Base-by-base conservation (phyloP, 345 rosid genomes). In the Rhizophora apiculata region DNA sequence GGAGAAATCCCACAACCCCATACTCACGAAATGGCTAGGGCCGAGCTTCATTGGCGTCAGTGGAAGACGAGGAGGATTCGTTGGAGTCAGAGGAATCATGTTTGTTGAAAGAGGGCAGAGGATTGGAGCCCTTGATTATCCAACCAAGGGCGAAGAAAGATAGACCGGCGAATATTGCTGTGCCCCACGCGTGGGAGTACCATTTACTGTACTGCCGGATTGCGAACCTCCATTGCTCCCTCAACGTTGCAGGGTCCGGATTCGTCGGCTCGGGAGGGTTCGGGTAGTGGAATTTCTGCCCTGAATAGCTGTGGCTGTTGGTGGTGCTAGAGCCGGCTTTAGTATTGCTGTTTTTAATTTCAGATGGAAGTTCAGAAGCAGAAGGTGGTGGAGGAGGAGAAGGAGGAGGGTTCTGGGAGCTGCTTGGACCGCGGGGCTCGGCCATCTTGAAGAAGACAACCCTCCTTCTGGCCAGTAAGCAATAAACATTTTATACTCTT, bases 151-250 rank as follows among this genome's bases (percentile, higher is more conserved):
- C 96, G 31, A 85, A 94, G 79, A 94, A 94, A 5, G 96, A 78
- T 6, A 86, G 72, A 0, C 93, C 96, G 5, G 96, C 97, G 48
- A 94, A 84, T 72, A 94, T 91, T 27, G 93, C 96, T 6, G 96
- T 82, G 2, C 97, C 97, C 98, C 97, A 89, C 6, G 96, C 97
- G 61, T 88, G 95, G 22, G 93, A 84, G 74, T 91, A 88, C 96
- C 96, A 88, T 67, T 61, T 77, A 56, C 93, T 87, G 72, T 88
- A 94, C 84, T 91, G 93, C 77, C 78, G 69, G 5, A 82, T 87
- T 11, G 93, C 97, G 68, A 65, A 91, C 77, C 83, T 88, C 96
- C 96, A 94, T 57, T 94, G 97, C 73, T 92, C 98, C 68, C 94
- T 76, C 55, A 88, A 77, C 16, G 96, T 85, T 26, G 86, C 89